Percentiles rank a stretch among this genome's conserved stretches.
Evolutionary conservation across 2,329 filamentous ascomycete genomes (phyloP).

Genomic region (Claviceps digitariae): DNA sequence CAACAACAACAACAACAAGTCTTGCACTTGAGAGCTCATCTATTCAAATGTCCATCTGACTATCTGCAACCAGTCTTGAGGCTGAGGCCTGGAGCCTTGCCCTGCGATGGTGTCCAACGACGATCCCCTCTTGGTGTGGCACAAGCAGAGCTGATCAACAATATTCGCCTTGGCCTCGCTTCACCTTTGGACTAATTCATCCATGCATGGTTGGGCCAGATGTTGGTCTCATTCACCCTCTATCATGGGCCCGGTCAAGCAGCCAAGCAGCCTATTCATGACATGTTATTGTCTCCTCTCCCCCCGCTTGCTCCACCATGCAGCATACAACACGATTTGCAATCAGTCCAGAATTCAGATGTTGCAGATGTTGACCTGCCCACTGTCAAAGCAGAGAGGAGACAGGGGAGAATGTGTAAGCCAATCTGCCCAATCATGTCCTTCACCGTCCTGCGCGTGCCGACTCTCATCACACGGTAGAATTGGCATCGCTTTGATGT

Average conservation of each 20-base stretch:
- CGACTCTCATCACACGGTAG: background rate
- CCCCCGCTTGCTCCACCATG: conserved; percentile 1
- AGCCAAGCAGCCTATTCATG: background rate
- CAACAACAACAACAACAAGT: too few species aligned
- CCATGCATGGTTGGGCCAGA: background rate
- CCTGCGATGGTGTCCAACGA: background rate
- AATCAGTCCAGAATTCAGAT: background rate
- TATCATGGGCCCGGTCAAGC: background rate
- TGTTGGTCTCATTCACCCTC: background rate
- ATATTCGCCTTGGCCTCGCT: background rate
- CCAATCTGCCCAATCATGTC: background rate
- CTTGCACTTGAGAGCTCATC: background rate
- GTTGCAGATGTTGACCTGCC: background rate
- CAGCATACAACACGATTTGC: background rate
- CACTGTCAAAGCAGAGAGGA: background rate
- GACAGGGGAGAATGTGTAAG: background rate
- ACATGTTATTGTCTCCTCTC: background rate
- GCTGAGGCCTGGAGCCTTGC: background rate
- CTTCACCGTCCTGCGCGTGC: background rate
- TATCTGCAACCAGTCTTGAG: too few species aligned
- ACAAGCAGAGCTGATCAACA: background rate
- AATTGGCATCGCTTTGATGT: background rate
- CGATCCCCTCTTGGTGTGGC: background rate
- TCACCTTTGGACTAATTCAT: background rate
- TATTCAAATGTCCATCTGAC: background rate